Conservation (phyloP, 2,329 filamentous ascomycete genomes). For the Sporothrix schenckii region DNA sequence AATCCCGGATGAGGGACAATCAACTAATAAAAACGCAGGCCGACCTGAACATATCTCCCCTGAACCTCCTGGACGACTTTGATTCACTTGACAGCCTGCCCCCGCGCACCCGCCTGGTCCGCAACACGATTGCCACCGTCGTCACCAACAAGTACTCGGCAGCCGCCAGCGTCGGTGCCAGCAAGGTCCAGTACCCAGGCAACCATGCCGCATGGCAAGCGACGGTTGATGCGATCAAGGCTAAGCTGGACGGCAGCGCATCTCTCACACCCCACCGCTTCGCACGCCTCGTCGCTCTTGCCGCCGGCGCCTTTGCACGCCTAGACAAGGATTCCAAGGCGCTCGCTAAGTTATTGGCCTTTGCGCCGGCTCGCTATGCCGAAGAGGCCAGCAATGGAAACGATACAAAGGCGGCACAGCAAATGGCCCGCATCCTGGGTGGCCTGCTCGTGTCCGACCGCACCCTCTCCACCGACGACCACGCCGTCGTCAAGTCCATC, state of each 20-base stretch:
- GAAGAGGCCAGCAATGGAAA: neutral
- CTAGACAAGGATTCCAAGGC: conserved; percentile 45
- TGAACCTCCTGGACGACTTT: conserved; percentile 34
- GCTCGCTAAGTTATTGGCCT: conserved; percentile 37
- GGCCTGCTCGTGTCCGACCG: conserved; percentile 47
- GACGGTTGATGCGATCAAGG: conserved; percentile 30
- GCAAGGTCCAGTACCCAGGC: conserved; percentile 37
- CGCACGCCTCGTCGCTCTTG: conserved; percentile 39
- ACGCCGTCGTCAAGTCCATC: conserved; percentile 51
- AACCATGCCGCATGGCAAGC: conserved; percentile 38
- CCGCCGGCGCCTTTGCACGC: conserved; percentile 41
- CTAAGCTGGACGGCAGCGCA: neutral
- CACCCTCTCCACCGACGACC: conserved; percentile 47
- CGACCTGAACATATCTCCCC: conserved; percentile 28
- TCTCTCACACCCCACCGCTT: conserved; percentile 33
- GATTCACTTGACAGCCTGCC: conserved; percentile 33
- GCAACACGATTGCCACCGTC: conserved; percentile 36
- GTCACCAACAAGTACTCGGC: conserved; percentile 38
- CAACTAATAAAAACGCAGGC: conserved; percentile 36
- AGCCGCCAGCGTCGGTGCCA: conserved; percentile 17
- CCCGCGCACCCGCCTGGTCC: conserved; percentile 31
- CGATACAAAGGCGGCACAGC: conserved; percentile 34
- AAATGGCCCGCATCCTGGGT: conserved; percentile 48
- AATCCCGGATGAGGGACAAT: neutral
- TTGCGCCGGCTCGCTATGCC: conserved; percentile 38